Base-by-base conservation (phyloP, 257 asterid species). In the Solanum lycopersicoides region DNA sequence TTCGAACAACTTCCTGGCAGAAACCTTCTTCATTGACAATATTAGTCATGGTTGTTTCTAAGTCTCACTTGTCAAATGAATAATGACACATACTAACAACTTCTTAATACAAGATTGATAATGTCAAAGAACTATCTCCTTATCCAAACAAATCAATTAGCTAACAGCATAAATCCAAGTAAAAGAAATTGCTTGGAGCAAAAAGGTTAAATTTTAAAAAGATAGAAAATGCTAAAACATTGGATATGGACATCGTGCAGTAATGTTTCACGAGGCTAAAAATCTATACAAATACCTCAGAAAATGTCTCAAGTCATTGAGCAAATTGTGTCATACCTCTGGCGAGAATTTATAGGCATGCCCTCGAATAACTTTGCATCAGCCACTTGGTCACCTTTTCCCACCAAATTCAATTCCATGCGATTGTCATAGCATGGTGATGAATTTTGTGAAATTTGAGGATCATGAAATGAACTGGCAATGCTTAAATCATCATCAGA, bases 401-500 rank as follows among this genome's bases (percentile, higher is more conserved):
- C 95, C 39, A 89, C 84, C 86, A 88, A 86, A 84, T 85, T 93
- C 82, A 77, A 89, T 89, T 92, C 98, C 84, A 90, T 35, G 12
- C 23, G 92, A 86, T 88, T 91, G 77, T 90, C 97, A 82, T 71
- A 89, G 63, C 90, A 91, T 69, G 89, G 91, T 86, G 90, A 71
- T 34, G 88, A 80, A 28, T 76, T 88, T 35, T 69, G 84, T 30
- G 88, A 79, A 32, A 89, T 87, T 80, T 87, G 88, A 74, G 90
- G 93, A 77, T 93, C 97, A 50, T 65, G 88, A 30, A 84, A 77
- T 85, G 89, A 90, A 87, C 93, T 88, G 76, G 91, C 73, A 86
- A 88, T 82, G 87, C 95, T 90, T 41, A 47, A 89, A 89, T 93
- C 94, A 42, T 94, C 98, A 90, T 90, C 94, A 8, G 92, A 87